Evolutionary conservation across 1,284 basidiomycete genomes (phyloP).

Genomic region (Rhodotorula sp.): DNA sequence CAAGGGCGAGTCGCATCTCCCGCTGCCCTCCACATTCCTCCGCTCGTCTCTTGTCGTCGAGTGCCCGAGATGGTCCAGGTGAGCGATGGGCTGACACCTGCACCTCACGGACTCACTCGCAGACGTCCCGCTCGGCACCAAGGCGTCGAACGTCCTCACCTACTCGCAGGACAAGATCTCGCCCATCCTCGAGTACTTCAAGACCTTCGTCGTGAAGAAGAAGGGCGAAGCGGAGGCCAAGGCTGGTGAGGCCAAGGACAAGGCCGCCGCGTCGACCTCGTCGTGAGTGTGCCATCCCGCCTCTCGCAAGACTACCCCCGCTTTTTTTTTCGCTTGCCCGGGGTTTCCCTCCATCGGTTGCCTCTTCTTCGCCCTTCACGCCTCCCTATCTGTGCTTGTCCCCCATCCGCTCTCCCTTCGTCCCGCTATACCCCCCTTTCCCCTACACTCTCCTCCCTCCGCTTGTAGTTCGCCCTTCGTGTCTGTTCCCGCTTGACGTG

Average conservation of each 20-base stretch:
- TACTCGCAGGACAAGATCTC: constrained; percentile 37
- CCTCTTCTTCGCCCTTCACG: neutral
- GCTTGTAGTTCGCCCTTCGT: neutral
- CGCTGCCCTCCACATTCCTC: rapidly evolving
- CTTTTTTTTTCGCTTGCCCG: neutral
- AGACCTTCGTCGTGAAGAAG: constrained; percentile 21
- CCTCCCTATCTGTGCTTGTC: neutral
- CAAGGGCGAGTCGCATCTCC: constrained; percentile 12
- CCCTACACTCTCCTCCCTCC: neutral
- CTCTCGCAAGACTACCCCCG: neutral
- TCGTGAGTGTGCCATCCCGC: neutral
- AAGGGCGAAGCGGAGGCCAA: constrained; percentile 23
- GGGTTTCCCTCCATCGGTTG: too few species aligned
- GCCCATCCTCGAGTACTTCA: constrained; percentile 31
- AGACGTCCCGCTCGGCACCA: constrained; percentile 30
- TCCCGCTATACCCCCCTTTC: neutral
- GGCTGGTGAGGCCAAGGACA: constrained; percentile 6
- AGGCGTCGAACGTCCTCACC: constrained; percentile 32
- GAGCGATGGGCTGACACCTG: too few species aligned
- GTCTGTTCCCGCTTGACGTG: neutral
- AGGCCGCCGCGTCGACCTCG: constrained; percentile 7
- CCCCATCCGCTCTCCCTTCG: neutral
- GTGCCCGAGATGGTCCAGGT: too few species aligned
- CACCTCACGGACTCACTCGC: neutral
- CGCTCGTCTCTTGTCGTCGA: neutral